These are phyloP conservation scores for Dendrostoma leiphaemia DNA, from an alignment of 2,329 filamentous ascomycete genomes.

Conservation along the genomic window DNA sequence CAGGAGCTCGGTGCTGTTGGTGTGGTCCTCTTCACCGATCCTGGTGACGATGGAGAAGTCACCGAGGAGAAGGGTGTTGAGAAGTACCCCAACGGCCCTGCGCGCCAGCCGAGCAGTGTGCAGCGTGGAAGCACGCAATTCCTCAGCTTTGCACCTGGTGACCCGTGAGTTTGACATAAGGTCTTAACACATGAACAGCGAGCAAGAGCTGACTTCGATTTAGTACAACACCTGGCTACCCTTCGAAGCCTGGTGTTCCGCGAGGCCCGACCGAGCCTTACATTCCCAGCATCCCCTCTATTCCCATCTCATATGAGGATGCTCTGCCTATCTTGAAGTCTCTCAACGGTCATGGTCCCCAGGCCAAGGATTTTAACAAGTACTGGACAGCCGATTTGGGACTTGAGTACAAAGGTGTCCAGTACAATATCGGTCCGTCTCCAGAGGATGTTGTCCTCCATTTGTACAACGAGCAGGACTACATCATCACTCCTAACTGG, in stretches of 20 bases:
- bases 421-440: constrained; percentile 42
- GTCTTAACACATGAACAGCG: too few relatives aligned
- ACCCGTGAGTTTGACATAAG: constrained; percentile 53
- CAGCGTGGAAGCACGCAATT: constrained; percentile 77
- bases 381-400: constrained; percentile 56
- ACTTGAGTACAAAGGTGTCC: constrained; percentile 40
- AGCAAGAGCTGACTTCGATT: not conserved
- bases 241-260: constrained; percentile 69
- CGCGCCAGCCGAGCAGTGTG: constrained; percentile 72
- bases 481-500: constrained; percentile 69
- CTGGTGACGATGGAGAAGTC: constrained; percentile 71
- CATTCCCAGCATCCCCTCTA: constrained; percentile 73
- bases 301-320: constrained; percentile 77
- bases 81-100: constrained; percentile 71
- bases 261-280: constrained; percentile 60
- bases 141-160: constrained; percentile 56
- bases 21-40: constrained; percentile 70
- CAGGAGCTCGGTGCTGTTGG: constrained; percentile 76
- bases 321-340: constrained; percentile 74
- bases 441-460: constrained; percentile 60
- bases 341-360: constrained; percentile 72
- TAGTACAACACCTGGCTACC: constrained; percentile 74
- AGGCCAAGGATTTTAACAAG: constrained; percentile 63
- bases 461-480: constrained; percentile 67
- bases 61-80: constrained; percentile 73